Evolutionary conservation across 192 early-diverging fungal genomes (phyloP), one percentile per base, ranked within the genome.

Genomic region (Gonapodya sp.): DNA sequence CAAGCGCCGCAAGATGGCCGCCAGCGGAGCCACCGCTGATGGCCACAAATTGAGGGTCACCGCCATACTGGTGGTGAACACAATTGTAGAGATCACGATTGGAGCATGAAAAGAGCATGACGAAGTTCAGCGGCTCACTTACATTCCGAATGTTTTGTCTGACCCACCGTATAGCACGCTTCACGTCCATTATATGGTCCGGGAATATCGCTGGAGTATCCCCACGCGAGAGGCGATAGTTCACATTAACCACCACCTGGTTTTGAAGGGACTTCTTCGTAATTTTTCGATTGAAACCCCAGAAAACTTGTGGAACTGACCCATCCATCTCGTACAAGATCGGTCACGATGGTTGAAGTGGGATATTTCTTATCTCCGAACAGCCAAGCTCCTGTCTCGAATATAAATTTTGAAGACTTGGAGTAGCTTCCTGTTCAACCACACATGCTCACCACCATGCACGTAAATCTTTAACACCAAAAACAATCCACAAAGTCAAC

Each of bases 111-210:
- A 72, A 18, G 16, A 16, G 64, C 30, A 16, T 18, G 16, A 30
- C 64, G 64, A 72, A 72, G 16, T 16, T 16, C 64, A 16, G 64
- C 30, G 16, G 64, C 18, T 18, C 18, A 18, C 31, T 77, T 77
- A 77, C 46, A 8, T 64, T 64, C 24, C 24, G 8, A 64, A 64
- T 88, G 79, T 89, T 88, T 36, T 86, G 79, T 73, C 87, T 91
- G 31, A 90, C 86, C 93, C 93, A 94, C 32, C 91, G 86, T 34
- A 94, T 80, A 36, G 90, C 91, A 8, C 92, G 87, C 82, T 94
- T 93, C 81, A 90, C 87, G 80, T 94, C 92, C 18, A 89, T 84
- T 18, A 94, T 46, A 79, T 92, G 92, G 32, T 86, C 86, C 0
- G 88, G 85, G 74, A 77, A 77, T 18, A 77, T 34, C 34, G 30